Percentiles rank a stretch among this genome's conserved stretches.
Conservation (phyloP, 306 rosid species). For the Luffa aegyptiaca region DNA sequence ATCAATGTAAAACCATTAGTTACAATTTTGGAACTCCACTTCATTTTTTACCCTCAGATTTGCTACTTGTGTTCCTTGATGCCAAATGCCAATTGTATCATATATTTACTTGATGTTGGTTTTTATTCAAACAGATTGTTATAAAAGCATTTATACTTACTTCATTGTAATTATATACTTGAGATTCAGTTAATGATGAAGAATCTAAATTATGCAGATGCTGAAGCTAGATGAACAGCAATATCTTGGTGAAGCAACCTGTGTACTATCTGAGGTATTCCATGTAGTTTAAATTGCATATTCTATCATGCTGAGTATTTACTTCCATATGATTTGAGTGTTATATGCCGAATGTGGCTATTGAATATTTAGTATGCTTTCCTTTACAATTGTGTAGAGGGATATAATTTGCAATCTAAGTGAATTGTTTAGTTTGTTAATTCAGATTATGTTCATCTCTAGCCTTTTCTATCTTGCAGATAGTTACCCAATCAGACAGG, state of each 20-base stretch:
- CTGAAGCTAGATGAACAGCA: conserved; percentile 94
- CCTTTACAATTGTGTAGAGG: background rate
- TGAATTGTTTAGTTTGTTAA: background rate
- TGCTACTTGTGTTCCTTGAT: background rate
- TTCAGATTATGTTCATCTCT: background rate
- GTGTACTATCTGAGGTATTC: conserved; percentile 77
- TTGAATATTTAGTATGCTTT: background rate
- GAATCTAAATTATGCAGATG: conserved; percentile 49
- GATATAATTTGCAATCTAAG: background rate
- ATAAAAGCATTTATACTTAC: background rate
- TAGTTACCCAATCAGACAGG: conserved; percentile 57
- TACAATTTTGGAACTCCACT: background rate
- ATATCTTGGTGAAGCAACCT: conserved; percentile 89
- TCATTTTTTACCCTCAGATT: background rate
- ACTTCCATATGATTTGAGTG: background rate
- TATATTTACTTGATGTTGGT: background rate
- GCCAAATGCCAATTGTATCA: background rate
- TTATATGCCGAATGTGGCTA: background rate
- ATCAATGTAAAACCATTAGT: background rate
- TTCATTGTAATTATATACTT: background rate
- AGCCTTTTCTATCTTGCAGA: conserved; percentile 47
- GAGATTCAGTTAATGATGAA: background rate
- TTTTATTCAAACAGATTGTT: background rate
- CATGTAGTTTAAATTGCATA: conserved; percentile 10
- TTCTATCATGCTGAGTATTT: background rate